Conservation (phyloP, 1,284 basidiomycete genomes). For the Ustilago shanxiensis region DNA sequence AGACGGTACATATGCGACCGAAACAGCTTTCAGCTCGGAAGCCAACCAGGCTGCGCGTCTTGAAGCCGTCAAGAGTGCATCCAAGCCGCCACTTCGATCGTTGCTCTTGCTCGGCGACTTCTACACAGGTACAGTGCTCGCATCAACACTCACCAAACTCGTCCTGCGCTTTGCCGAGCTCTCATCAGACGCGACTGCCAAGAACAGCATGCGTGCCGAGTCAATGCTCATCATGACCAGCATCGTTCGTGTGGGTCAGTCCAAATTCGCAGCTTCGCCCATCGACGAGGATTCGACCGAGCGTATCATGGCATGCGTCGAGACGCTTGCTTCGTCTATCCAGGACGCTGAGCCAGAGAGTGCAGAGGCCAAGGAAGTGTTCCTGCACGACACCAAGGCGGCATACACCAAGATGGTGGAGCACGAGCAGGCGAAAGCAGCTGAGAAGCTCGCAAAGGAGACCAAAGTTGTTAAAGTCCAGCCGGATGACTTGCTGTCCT, state of each 20-base stretch:
- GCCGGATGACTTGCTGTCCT: slow-evolving; percentile 90
- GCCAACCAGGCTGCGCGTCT: slow-evolving; percentile 76
- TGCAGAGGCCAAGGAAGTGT: slow-evolving; percentile 81
- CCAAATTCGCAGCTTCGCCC: slow-evolving; percentile 89
- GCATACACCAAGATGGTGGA: slow-evolving; percentile 96
- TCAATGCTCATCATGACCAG: slow-evolving; percentile 99
- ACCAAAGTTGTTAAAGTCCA: slow-evolving; percentile 82
- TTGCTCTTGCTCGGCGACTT: slow-evolving; percentile 95
- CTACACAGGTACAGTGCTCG: slow-evolving; percentile 92
- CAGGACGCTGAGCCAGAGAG: slow-evolving; percentile 71
- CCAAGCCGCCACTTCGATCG: slow-evolving; percentile 92
- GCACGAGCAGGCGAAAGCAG: slow-evolving; percentile 76
- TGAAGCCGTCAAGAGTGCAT: slow-evolving; percentile 84
- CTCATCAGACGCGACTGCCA: slow-evolving; percentile 75
- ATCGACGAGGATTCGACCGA: slow-evolving; percentile 99
- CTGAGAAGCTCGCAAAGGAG: slow-evolving; percentile 86
- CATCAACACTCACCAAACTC: slow-evolving; percentile 90
- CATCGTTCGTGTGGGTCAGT: slow-evolving; percentile 95
- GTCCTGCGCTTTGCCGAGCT: slow-evolving; percentile 83
- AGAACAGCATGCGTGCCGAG: slow-evolving; percentile 81
- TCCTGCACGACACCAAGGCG: slow-evolving; percentile 90
- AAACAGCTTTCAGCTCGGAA: slow-evolving; percentile 86
- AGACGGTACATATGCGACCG: slow-evolving; percentile 98
- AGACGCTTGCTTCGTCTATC: slow-evolving; percentile 78
- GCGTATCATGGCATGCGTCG: slow-evolving; percentile 95